Percentiles rank a stretch among this genome's conserved stretches.
phyloP scores from a whole-genome alignment of 805 yeast genomes.

The Yamadazyma tumulicola region DNA sequence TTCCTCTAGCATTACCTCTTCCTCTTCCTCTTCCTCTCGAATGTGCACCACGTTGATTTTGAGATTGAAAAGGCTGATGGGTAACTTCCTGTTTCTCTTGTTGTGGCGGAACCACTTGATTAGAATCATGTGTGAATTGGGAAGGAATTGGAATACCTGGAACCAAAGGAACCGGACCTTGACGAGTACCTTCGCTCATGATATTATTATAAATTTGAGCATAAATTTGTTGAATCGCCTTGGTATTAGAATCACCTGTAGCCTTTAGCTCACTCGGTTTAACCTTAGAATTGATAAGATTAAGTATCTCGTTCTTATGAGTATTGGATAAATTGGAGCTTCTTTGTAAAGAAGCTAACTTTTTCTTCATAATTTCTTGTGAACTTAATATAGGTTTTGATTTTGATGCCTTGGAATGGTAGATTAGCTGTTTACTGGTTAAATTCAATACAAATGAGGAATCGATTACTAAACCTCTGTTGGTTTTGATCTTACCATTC shows the following conservation, averaged over 20 bases:
- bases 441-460: conserved; percentile 79
- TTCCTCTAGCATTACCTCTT: conserved; percentile 14
- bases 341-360: conserved; percentile 11
- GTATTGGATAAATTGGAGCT: conserved; percentile 15
- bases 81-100: too few species aligned
- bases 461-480: conserved; percentile 82
- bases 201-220: conserved; percentile 43
- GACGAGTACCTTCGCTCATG: conserved; percentile 34
- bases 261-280: conserved; percentile 15
- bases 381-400: conserved; percentile 12
- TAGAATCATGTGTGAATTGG: conserved; percentile 3
- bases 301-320: conserved; percentile 39
- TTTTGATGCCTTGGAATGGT: conserved; percentile 65
- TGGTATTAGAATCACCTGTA: conserved; percentile 18
- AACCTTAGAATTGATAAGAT: conserved; percentile 37
- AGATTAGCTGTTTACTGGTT: conserved; percentile 69
- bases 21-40: conserved; percentile 9
- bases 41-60: too few species aligned
- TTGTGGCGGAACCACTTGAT: too few species aligned
- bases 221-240: conserved; percentile 39
- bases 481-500: conserved; percentile 71
- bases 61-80: too few species aligned
- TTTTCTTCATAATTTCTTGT: conserved; percentile 17
- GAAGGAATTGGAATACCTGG: conserved; percentile 17
- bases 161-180: conserved; percentile 27